Evolutionary conservation across 495 filamentous ascomycete genomes (phyloP).

Genomic region (Cudoniella acicularis): DNA sequence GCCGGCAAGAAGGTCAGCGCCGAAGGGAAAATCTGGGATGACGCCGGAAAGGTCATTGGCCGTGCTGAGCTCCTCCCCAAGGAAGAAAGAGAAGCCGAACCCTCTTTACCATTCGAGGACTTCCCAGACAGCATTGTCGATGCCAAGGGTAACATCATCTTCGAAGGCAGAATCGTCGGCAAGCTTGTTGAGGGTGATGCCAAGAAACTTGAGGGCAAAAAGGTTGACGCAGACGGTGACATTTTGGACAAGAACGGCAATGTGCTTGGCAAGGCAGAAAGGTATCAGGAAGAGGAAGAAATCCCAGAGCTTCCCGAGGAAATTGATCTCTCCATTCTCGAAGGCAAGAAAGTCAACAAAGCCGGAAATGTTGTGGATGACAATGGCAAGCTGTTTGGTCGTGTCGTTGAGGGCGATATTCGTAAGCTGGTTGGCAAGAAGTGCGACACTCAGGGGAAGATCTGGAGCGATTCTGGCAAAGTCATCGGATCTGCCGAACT

Average conservation of each 20-base stretch:
- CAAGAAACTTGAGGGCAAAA: constrained; percentile 52
- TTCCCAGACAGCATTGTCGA: constrained; percentile 67
- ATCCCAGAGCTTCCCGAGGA: constrained; percentile 29
- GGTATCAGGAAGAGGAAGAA: constrained; percentile 49
- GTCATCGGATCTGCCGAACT: constrained; percentile 71
- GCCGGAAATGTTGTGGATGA: constrained; percentile 69
- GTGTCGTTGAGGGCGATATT: constrained; percentile 62
- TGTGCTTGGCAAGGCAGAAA: constrained; percentile 55
- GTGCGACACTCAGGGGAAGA: constrained; percentile 66
- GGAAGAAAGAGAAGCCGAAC: constrained; percentile 29
- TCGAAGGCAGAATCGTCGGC: constrained; percentile 63
- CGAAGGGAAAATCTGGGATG: constrained; percentile 67
- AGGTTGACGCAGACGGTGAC: constrained; percentile 58
- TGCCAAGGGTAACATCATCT: constrained; percentile 59
- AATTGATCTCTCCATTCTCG: constrained; percentile 60
- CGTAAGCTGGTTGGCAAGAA: constrained; percentile 66
- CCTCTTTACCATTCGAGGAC: constrained; percentile 63
- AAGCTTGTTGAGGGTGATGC: constrained; percentile 58
- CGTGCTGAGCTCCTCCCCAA: constrained; percentile 67
- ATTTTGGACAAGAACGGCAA: constrained; percentile 60
- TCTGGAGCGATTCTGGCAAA: constrained; percentile 71
- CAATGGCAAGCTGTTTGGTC: constrained; percentile 67
- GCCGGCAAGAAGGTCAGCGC: constrained; percentile 63
- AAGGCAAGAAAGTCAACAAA: constrained; percentile 72
- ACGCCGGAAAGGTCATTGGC: constrained; percentile 67